These are phyloP conservation scores for Venturia effusa DNA, from an alignment of 2,329 filamentous ascomycete species.

Conservation along the genomic window DNA sequence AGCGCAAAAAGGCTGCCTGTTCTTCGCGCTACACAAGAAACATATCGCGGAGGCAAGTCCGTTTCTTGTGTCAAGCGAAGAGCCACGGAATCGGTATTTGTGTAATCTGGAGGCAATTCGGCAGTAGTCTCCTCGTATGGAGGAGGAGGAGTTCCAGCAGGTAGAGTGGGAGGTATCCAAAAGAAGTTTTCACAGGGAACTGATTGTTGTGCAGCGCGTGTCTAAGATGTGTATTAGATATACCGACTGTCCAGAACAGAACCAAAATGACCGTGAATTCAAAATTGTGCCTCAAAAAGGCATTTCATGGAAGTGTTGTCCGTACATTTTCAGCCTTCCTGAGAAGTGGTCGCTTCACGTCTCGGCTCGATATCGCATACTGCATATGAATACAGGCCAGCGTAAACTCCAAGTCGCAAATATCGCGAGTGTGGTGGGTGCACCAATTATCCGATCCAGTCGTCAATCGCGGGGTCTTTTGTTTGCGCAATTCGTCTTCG, in stretches of 20 bases:
- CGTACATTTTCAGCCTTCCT: not conserved
- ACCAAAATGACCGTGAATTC: not conserved
- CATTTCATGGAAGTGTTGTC: not conserved
- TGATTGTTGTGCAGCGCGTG: not conserved
- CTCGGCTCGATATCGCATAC: not conserved
- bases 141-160: constrained; percentile 1
- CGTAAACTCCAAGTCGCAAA: constrained; percentile 5
- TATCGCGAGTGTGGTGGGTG: constrained; percentile 22
- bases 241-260: not conserved
- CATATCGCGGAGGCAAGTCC: constrained; percentile 17
- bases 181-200: not conserved
- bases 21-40: constrained; percentile 12
- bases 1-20: constrained; percentile 21
- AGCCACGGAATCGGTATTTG: constrained; percentile 29
- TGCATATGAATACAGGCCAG: constrained; percentile 8
- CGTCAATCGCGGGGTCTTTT: constrained; percentile 31
- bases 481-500: constrained; percentile 31
- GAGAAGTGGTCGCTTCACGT: not conserved
- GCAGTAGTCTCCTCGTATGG: constrained; percentile 28
- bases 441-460: constrained; percentile 34
- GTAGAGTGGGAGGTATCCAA: not conserved
- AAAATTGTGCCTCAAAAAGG: not conserved
- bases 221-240: constrained; percentile 3
- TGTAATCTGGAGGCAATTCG: constrained; percentile 36
- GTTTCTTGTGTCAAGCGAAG: constrained; percentile 15